Evolutionary conservation across 805 yeast genomes (phyloP).

Genomic region (Wickerhamomyces sydowiorum): DNA sequence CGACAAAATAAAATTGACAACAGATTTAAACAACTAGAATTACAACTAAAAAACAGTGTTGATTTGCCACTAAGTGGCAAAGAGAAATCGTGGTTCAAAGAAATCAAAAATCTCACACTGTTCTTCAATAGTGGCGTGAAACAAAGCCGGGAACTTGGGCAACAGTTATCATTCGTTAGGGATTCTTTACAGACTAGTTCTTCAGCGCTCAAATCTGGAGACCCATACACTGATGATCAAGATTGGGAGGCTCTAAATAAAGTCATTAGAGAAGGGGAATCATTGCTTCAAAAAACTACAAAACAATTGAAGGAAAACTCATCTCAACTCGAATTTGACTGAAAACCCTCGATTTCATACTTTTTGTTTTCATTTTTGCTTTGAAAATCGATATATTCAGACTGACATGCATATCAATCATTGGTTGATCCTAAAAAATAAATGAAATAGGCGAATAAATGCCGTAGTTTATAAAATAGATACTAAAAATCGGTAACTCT

Average conservation of each 20-base stretch:
- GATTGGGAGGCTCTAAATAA: conserved; percentile 29
- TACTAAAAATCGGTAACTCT: conserved; percentile 90
- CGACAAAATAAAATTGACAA: conserved; percentile 29
- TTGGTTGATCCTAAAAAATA: too few relatives aligned
- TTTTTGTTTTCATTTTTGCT: too few relatives aligned
- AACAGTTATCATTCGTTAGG: conserved; percentile 24
- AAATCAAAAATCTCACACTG: conserved; percentile 28
- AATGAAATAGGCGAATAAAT: background rate
- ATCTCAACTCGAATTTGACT: conserved; percentile 16
- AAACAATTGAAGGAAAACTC: conserved; percentile 11
- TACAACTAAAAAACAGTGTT: conserved; percentile 18
- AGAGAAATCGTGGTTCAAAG: conserved; percentile 42
- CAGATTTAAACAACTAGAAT: conserved; percentile 26
- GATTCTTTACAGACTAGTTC: conserved; percentile 18
- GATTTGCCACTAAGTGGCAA: conserved; percentile 30
- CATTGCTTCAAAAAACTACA: conserved; percentile 18
- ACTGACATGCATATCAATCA: too few relatives aligned
- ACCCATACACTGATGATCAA: conserved; percentile 3
- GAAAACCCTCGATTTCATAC: conserved; percentile 1
- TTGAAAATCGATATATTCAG: too few relatives aligned
- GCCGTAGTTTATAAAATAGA: too few relatives aligned
- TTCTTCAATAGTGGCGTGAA: conserved; percentile 27
- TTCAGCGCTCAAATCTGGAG: background rate
- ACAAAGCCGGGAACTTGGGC: conserved; percentile 19
- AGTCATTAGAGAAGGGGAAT: conserved; percentile 28